Conservation (phyloP, 2,329 filamentous ascomycete genomes). For the Aspergillus neoniger region DNA sequence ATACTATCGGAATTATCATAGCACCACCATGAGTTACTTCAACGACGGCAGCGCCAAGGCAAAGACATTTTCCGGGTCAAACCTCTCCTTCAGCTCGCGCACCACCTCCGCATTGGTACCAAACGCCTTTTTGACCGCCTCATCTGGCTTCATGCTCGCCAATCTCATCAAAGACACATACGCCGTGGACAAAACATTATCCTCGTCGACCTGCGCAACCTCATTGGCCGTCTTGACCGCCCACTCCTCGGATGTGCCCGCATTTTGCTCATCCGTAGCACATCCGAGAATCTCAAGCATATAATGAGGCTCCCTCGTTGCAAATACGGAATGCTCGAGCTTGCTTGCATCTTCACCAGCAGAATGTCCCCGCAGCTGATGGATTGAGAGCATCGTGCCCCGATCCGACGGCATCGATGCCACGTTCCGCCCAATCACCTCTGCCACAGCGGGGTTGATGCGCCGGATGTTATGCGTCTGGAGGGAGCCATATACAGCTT, state of each 20-base stretch:
- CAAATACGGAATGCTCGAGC: slow-evolving; percentile 16
- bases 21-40: background rate
- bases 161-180: slow-evolving; percentile 22
- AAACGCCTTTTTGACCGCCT: slow-evolving; percentile 16
- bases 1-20: background rate
- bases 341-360: background rate
- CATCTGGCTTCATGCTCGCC: background rate
- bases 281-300: slow-evolving; percentile 23
- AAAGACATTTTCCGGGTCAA: slow-evolving; percentile 22
- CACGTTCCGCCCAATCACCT: slow-evolving; percentile 7
- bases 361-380: slow-evolving; percentile 22
- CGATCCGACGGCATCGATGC: slow-evolving; percentile 10
- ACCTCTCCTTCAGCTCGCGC: slow-evolving; percentile 16
- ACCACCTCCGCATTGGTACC: slow-evolving; percentile 23
- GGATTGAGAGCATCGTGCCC: slow-evolving; percentile 18
- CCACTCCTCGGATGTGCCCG: slow-evolving; percentile 13
- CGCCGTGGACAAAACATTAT: slow-evolving; percentile 15
- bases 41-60: background rate
- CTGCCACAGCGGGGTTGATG: slow-evolving; percentile 12
- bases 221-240: slow-evolving; percentile 7
- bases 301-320: slow-evolving; percentile 21
- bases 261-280: background rate
- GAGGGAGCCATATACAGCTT: slow-evolving; percentile 3
- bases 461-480: slow-evolving; percentile 11
- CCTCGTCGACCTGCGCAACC: slow-evolving; percentile 7